Base-by-base conservation (phyloP, 2,329 filamentous ascomycete species). In the Paradendryphiella salina region DNA sequence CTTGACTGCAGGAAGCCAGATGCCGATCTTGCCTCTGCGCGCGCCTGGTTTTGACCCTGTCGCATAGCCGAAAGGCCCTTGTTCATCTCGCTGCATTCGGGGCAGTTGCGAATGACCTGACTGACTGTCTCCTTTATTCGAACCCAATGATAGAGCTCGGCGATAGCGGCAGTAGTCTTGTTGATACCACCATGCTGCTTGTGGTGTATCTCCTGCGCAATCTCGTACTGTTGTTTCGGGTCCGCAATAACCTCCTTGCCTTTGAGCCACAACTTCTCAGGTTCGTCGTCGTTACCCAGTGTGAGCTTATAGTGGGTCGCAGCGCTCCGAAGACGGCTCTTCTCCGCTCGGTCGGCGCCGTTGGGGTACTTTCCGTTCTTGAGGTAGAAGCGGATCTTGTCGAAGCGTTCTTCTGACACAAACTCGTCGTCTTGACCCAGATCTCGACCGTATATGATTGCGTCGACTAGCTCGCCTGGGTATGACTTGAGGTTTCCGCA, bases 361-460 rank as follows among this genome's bases (percentile, higher is more conserved):
- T 87, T 86, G 52, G 94, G 94, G 73, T 99, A 97, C 73, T 92
- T 90, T 69, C 87, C 88, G 73, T 92, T 90, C 76, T 96, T 95
- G 69, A 97, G 85, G 76, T 97, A 97, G 79, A 89, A 97, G 69
- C 92, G 88, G 72, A 97, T 97, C 80, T 96, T 96, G 80, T 96
- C 93, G 79, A 97, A 97, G 63, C 94, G 89, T 77, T 96, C 92
- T 79, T 96, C 92, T 73, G 88, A 92, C 65, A 93, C 87, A 71
- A 89, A 86, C 72, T 94, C 89, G 70, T 94, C 90, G 65, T 90
- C 87, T 31, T 75, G 75, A 46, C 76, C 77, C 2, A 81, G 69
- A 54, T 85, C 82, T 18, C 83, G 77, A 5, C 91, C 91, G 75
- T 78, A 80, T 50, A 80, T 79, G 64, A 80, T 80, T 17, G 78